Percentiles rank a stretch among this genome's conserved stretches.
phyloP scores from a whole-genome alignment of 495 filamentous ascomycete species.

The Aspergillus affinis region DNA sequence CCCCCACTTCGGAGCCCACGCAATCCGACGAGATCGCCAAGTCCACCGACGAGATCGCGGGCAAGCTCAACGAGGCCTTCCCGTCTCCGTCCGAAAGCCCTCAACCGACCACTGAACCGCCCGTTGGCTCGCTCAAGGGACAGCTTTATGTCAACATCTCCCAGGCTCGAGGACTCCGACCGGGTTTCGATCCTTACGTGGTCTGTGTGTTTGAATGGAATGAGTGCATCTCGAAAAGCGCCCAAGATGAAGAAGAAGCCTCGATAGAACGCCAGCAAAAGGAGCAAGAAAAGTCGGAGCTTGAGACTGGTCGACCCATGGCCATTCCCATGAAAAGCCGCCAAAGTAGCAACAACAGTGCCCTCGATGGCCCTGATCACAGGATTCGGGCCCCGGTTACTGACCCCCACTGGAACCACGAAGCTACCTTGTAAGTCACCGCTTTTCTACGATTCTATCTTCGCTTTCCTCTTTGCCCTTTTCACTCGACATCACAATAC shows the following conservation, averaged over 20 bases:
- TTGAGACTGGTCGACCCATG: constrained; percentile 78
- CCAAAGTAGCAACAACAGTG: constrained; percentile 90
- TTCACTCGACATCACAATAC: no score
- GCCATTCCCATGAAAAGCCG: constrained; percentile 94
- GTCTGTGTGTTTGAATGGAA: constrained; percentile 96
- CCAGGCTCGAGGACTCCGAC: constrained; percentile 77
- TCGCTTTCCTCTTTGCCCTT: constrained; percentile 4
- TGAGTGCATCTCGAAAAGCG: constrained; percentile 89
- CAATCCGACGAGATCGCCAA: constrained; percentile 28
- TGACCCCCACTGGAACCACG: constrained; percentile 92
- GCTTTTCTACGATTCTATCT: no score
- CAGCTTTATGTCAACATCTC: constrained; percentile 86
- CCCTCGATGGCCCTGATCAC: constrained; percentile 66
- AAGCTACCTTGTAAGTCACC: constrained; percentile 81
- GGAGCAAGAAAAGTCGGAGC: constrained; percentile 60
- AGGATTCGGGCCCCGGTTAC: constrained; percentile 69
- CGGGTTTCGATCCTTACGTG: constrained; percentile 86
- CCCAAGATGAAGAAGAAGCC: constrained; percentile 56
- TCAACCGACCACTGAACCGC: constrained; percentile 45
- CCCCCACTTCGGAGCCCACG: constrained; percentile 26
- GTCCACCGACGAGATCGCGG: constrained; percentile 40
- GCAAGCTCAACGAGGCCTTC: constrained; percentile 47
- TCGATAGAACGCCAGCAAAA: constrained; percentile 33
- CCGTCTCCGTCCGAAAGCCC: constrained; percentile 35
- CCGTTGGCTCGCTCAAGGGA: constrained; percentile 77